Percentiles rank a stretch among this genome's conserved stretches.
Evolutionary conservation across 2,329 filamentous ascomycete genomes (phyloP).

Genomic region (Ophiocordyceps unilateralis): DNA sequence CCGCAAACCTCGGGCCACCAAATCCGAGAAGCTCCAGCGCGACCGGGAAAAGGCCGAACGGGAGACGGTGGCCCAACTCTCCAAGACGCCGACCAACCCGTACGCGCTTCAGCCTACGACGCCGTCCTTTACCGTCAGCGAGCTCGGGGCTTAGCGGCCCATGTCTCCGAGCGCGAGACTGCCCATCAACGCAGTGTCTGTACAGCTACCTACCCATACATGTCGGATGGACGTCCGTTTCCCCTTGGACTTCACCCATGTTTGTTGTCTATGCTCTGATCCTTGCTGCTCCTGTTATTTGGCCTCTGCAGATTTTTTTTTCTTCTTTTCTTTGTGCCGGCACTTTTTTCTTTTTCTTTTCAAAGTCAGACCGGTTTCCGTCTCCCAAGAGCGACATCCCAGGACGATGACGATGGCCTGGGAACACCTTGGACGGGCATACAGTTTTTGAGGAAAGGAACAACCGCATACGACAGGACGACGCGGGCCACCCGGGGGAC

Average conservation of each 20-base stretch:
- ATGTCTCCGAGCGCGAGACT: too few species aligned
- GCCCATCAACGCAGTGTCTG: too few species aligned
- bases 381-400: not conserved
- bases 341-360: not conserved
- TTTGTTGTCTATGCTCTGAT: too few species aligned
- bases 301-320: not conserved
- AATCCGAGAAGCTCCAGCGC: slow-evolving; percentile 66
- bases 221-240: too few species aligned
- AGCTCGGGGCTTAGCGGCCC: slow-evolving; percentile 15
- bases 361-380: not conserved
- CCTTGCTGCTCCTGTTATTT: not conserved
- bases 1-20: slow-evolving; percentile 72
- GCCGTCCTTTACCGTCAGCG: slow-evolving; percentile 19
- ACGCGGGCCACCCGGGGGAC: not conserved
- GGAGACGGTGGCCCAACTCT: too few species aligned
- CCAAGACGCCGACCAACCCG: slow-evolving; percentile 19
- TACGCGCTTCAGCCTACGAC: slow-evolving; percentile 20
- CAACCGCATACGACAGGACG: not conserved
- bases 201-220: too few species aligned
- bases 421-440: not conserved
- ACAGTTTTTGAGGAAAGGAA: not conserved
- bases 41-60: slow-evolving; percentile 66
- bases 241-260: too few species aligned
- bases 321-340: not conserved
- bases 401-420: not conserved